Base-by-base conservation (phyloP, 177 flowering plant genomes). In the Vitis hybrid region DNA sequence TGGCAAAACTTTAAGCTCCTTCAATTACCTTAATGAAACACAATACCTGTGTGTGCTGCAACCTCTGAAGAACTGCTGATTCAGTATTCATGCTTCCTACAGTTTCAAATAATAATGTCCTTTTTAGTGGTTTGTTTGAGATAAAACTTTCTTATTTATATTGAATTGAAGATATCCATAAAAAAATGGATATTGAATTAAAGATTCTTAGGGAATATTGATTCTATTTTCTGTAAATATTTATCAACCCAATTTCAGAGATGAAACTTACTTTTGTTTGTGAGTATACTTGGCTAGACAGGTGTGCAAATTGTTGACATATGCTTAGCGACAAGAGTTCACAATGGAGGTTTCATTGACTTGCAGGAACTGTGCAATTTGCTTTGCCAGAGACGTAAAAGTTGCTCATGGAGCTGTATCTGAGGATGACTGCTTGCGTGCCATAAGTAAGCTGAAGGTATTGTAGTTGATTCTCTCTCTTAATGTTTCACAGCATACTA, bases 401-500 rank as follows among this genome's bases (percentile, higher is more conserved):
- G 78, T 17, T 76, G 91, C 92, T 59, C 96, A 92, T 69, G 99
- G 90, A 71, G 87, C 90, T 58, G 89, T 93, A 7, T 81, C 98
- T 64, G 98, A 95, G 74, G 99, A 95, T 86, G 99, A 95, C 54
- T 93, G 98, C 74, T 74, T 95, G 81, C 96, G 98, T 73, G 98
- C 98, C 55, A 90, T 93, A 67, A 88, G 92, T 70, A 95, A 95
- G 76, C 86, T 93, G 57, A 95, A 95, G 97, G 98, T 95, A 85
- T 71, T 56, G 23, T 56, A 4, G 48, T 57, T 61, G 56, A 59
- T 49, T 21, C 3, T 49, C 26, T 32, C 18, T 32, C 4, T 12
- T 15, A 11, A 62, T 45, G 23, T 64, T 49, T 13, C 45, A 64
- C 18, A 23, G 62, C 39, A 59, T 21, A 1, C 39, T 9, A 10